Conservation (phyloP, 805 yeast genomes). For the Sugiyamaella lignohabitans region DNA sequence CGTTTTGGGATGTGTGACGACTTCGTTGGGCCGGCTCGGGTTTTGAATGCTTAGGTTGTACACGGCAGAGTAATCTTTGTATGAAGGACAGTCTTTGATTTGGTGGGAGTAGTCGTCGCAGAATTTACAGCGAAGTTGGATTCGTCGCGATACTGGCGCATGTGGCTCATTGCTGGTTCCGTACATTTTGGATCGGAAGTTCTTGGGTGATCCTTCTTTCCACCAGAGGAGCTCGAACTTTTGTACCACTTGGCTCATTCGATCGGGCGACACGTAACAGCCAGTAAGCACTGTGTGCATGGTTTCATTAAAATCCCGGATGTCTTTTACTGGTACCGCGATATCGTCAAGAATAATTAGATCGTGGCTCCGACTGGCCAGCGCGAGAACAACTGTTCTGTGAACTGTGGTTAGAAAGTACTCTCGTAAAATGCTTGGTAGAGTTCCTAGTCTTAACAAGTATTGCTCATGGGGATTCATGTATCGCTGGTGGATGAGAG, state of each 20-base stretch:
- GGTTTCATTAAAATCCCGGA: no score
- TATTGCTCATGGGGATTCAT: no score
- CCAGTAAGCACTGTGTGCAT: no score
- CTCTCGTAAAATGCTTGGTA: no score
- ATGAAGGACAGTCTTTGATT: neutral
- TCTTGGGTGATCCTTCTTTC: neutral
- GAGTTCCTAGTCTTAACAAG: no score
- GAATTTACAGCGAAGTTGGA: neutral
- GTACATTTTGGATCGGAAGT: no score
- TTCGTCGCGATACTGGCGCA: neutral
- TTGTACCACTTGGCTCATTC: neutral
- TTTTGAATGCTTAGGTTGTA: neutral
- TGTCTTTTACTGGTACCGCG: no score
- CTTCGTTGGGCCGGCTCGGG: neutral
- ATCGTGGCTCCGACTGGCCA: no score
- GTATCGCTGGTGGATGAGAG: no score
- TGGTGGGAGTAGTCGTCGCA: neutral
- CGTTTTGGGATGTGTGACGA: neutral
- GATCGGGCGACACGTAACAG: neutral
- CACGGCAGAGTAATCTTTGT: neutral
- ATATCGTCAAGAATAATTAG: no score
- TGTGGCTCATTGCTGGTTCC: neutral
- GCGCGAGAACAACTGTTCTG: no score
- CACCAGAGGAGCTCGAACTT: neutral
- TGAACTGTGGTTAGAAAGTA: no score